Conservation (phyloP, 768 basidiomycete genomes). For the Rhodotorula sphaerocarpa region DNA sequence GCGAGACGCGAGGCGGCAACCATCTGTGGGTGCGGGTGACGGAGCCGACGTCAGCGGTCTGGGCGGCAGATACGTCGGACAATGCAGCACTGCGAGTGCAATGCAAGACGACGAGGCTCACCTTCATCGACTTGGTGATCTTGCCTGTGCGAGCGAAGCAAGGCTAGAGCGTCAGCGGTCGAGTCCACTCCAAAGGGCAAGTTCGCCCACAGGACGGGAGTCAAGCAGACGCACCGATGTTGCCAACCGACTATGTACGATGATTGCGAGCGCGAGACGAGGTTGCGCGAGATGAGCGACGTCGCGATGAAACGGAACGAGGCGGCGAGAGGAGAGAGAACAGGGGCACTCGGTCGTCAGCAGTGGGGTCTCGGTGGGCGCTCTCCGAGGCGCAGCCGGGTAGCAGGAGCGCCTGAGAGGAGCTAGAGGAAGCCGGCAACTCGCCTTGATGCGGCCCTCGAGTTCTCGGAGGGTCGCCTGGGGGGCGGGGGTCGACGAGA, state of each 20-base stretch:
- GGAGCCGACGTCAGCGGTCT: no score
- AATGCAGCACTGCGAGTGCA: no score
- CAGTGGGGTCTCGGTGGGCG: no score
- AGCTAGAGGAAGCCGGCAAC: background rate
- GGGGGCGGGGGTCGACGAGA: conserved; percentile 35
- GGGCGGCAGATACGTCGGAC: no score
- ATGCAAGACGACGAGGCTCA: no score
- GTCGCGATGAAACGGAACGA: no score
- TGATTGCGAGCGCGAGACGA: conserved; percentile 35
- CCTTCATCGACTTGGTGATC: conserved; percentile 79
- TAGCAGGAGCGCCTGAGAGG: background rate
- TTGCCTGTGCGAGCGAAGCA: conserved; percentile 58
- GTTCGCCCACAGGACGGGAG: no score
- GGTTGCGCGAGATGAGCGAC: no score
- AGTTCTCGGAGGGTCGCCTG: conserved; percentile 90
- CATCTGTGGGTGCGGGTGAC: conserved; percentile 52
- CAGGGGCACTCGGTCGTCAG: no score
- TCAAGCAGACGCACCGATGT: conserved; percentile 43
- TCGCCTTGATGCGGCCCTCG: conserved; percentile 66
- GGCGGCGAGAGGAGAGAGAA: no score
- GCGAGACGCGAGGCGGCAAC: conserved; percentile 95
- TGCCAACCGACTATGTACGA: conserved; percentile 64
- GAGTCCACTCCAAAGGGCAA: background rate
- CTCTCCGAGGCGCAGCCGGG: no score
- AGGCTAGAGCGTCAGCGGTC: background rate